Evolutionary conservation across 2,329 filamentous ascomycete species (phyloP).

Genomic region (Hypoxylon sp.): DNA sequence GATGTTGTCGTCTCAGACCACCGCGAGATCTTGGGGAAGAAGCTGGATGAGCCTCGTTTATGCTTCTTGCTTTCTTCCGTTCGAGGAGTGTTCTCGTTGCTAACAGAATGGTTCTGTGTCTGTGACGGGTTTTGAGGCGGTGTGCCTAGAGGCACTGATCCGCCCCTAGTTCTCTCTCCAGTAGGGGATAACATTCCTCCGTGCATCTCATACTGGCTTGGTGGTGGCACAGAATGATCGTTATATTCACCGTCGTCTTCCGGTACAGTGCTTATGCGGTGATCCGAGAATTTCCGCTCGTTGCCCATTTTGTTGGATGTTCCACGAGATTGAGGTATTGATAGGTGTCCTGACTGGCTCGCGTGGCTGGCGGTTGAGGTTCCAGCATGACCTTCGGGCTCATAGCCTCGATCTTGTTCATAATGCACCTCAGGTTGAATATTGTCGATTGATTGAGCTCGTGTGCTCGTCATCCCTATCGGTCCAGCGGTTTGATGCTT

Average conservation of each 20-base stretch:
- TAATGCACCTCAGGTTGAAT: slow-evolving; percentile 73
- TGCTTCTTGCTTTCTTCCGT: slow-evolving; percentile 87
- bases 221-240: slow-evolving; percentile 52
- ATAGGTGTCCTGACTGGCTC: slow-evolving; percentile 83
- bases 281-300: slow-evolving; percentile 75
- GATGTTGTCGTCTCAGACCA: slow-evolving; percentile 98
- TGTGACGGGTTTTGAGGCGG: slow-evolving; percentile 67
- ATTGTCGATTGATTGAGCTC: slow-evolving; percentile 77
- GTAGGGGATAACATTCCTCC: slow-evolving; percentile 74
- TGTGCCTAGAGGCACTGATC: slow-evolving; percentile 68
- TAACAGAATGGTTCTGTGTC: slow-evolving; percentile 64
- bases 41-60: slow-evolving; percentile 83
- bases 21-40: slow-evolving; percentile 92
- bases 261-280: slow-evolving; percentile 90
- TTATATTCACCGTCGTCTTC: slow-evolving; percentile 85
- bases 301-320: slow-evolving; percentile 61
- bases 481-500: slow-evolving; percentile 71
- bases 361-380: slow-evolving; percentile 80
- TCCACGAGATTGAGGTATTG: slow-evolving; percentile 69
- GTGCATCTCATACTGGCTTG: slow-evolving; percentile 70
- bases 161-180: slow-evolving; percentile 66
- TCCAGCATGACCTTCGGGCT: slow-evolving; percentile 84
- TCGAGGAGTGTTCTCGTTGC: slow-evolving; percentile 84
- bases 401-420: slow-evolving; percentile 81
- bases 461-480: slow-evolving; percentile 62